These are phyloP conservation scores for Coemansia sp. DNA, from an alignment of 192 early-diverging fungal genomes.

Conservation along the genomic window DNA sequence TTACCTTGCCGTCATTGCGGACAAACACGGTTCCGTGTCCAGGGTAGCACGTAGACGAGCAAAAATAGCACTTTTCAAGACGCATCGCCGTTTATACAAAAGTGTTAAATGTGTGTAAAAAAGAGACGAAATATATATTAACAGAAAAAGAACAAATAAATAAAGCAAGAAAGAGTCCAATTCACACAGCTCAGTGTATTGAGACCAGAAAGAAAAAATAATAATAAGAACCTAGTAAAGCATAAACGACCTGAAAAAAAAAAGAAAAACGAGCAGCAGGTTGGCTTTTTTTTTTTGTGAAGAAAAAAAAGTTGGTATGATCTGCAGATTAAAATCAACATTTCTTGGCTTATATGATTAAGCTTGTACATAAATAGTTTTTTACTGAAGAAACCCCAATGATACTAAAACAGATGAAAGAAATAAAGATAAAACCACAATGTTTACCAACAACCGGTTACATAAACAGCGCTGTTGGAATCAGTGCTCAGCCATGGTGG, in stretches of 20 bases:
- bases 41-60: conserved; percentile 94
- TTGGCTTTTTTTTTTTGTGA: not conserved
- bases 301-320: no score
- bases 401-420: not conserved
- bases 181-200: not conserved
- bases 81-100: conserved; percentile 63
- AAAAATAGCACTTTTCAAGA: conserved; percentile 99
- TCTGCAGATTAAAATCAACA: no score
- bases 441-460: not conserved
- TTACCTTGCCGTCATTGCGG: conserved; percentile 93
- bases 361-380: no score
- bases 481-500: not conserved
- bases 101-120: conserved; percentile 14
- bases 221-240: conserved; percentile 1
- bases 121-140: no score
- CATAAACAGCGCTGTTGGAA: not conserved
- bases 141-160: conserved; percentile 12
- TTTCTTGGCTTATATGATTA: no score
- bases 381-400: not conserved
- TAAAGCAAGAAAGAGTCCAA: conserved; percentile 5
- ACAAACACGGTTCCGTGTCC: conserved; percentile 99
- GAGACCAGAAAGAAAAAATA: conserved; percentile 5
- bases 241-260: not conserved
- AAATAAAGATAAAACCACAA: not conserved
- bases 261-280: not conserved